Percentiles rank a stretch among this genome's conserved stretches.
Evolutionary conservation across 176 grass and related monocot genomes (phyloP).

Genomic region (Paspalum notatum): DNA sequence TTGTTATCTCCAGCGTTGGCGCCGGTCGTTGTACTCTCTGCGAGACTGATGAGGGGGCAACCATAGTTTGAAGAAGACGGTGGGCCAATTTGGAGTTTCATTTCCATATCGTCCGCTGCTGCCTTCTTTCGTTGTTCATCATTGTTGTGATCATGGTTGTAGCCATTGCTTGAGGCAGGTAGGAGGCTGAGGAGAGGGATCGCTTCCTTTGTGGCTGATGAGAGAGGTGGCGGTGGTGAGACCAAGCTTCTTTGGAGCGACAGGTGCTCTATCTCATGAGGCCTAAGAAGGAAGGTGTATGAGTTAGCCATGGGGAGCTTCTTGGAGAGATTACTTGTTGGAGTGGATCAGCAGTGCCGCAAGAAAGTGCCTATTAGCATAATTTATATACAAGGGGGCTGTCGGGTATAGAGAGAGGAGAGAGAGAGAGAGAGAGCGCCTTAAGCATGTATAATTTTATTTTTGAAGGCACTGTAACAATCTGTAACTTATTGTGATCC

Average conservation of each 20-base stretch:
- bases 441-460: not conserved
- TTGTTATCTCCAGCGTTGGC: conserved; percentile 19
- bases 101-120: conserved; percentile 15
- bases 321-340: conserved; percentile 32
- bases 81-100: conserved; percentile 41
- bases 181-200: conserved; percentile 60
- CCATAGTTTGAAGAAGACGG: conserved; percentile 1
- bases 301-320: conserved; percentile 37
- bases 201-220: conserved; percentile 32
- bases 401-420: not conserved
- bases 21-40: not conserved
- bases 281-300: conserved; percentile 33
- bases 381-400: not conserved
- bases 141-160: not conserved
- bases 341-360: conserved; percentile 32
- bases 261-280: conserved; percentile 24
- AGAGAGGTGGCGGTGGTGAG: conserved; percentile 31
- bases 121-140: not conserved
- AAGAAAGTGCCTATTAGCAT: conserved; percentile 16
- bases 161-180: conserved; percentile 44
- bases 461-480: conserved; percentile 23
- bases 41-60: not conserved
- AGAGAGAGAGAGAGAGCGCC: not conserved
- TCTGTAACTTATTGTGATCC: not conserved
- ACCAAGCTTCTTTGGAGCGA: conserved; percentile 34